These are phyloP conservation scores for Chalaropsis ovoidea DNA, from an alignment of 2,329 filamentous ascomycete species.

Conservation along the genomic window DNA sequence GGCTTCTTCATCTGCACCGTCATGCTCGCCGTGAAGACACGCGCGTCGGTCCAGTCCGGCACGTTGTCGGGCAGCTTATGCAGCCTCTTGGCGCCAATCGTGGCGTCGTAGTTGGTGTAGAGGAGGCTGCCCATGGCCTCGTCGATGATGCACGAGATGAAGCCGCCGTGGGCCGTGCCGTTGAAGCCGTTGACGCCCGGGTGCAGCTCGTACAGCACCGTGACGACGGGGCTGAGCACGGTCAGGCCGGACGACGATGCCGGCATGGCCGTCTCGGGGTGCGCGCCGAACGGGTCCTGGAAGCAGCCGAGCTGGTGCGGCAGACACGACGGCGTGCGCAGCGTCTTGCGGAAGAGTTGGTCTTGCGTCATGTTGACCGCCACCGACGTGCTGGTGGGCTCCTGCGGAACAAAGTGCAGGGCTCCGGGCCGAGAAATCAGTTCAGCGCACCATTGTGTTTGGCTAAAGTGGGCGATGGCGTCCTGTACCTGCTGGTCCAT, in stretches of 20 bases:
- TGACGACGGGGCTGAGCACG: conserved; percentile 26
- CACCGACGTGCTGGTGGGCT: background rate
- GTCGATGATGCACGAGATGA: conserved; percentile 29
- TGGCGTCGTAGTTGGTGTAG: conserved; percentile 27
- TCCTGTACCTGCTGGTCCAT: background rate
- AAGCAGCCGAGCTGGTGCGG: conserved; percentile 29
- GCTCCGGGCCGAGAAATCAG: conserved; percentile 16
- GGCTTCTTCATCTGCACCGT: conserved; percentile 26
- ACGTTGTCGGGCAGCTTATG: conserved; percentile 23
- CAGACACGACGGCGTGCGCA: conserved; percentile 25
- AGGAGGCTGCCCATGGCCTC: conserved; percentile 30
- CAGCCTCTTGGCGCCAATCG: conserved; percentile 19
- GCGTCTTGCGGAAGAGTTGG: conserved; percentile 25
- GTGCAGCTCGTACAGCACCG: conserved; percentile 28
- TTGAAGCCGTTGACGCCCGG: conserved; percentile 29
- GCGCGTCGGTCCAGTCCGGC: conserved; percentile 13
- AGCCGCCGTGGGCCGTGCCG: conserved; percentile 29
- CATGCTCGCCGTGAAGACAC: conserved; percentile 27
- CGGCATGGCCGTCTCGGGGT: conserved; percentile 7
- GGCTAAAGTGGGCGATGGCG: conserved; percentile 21
- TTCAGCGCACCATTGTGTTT: conserved; percentile 23
- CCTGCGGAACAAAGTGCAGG: conserved; percentile 17
- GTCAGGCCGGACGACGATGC: conserved; percentile 17
- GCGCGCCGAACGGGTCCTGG: conserved; percentile 21
- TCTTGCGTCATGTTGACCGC: conserved; percentile 22